Evolutionary conservation across 345 rosid genomes (phyloP).

Genomic region (Aegle marmelos): DNA sequence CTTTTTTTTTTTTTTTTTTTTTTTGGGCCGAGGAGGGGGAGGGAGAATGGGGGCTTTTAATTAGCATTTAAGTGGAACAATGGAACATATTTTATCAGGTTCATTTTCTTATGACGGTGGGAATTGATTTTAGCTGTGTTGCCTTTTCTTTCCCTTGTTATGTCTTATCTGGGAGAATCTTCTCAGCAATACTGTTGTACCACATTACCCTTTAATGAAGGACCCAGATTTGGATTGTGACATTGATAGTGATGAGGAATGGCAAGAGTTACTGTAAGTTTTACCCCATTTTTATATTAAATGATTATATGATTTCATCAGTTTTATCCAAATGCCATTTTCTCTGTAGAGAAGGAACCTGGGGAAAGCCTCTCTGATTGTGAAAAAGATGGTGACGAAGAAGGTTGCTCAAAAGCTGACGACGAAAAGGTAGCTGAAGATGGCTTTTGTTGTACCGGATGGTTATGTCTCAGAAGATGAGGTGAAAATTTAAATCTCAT

Average conservation of each 20-base stretch:
- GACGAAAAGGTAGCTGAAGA: constrained; percentile 88
- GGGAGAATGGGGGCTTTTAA: not conserved
- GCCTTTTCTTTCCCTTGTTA: not conserved
- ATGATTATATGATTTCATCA: constrained; percentile 1
- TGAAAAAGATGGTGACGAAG: constrained; percentile 80
- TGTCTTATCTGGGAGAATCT: not conserved
- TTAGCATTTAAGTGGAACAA: not conserved
- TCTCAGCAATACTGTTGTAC: constrained; percentile 57
- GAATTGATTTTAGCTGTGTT: not conserved
- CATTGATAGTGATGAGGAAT: constrained; percentile 92
- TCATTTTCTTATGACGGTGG: not conserved
- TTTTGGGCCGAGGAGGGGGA: too few species aligned
- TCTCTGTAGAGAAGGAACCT: constrained; percentile 76
- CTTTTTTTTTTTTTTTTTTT: too few species aligned
- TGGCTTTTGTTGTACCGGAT: constrained; percentile 93
- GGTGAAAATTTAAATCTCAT: constrained; percentile 36
- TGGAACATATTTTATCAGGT: too few species aligned
- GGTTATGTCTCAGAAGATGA: constrained; percentile 96
- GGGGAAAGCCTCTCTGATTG: constrained; percentile 98
- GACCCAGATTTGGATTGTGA: constrained; percentile 91
- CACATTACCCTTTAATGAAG: constrained; percentile 68
- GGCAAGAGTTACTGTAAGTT: constrained; percentile 75
- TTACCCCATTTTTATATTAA: constrained; percentile 6
- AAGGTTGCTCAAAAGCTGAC: constrained; percentile 59
- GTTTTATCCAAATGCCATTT: constrained; percentile 10